Evolutionary conservation across 1,284 basidiomycete species (phyloP).

Genomic region (Naganishia sp.): DNA sequence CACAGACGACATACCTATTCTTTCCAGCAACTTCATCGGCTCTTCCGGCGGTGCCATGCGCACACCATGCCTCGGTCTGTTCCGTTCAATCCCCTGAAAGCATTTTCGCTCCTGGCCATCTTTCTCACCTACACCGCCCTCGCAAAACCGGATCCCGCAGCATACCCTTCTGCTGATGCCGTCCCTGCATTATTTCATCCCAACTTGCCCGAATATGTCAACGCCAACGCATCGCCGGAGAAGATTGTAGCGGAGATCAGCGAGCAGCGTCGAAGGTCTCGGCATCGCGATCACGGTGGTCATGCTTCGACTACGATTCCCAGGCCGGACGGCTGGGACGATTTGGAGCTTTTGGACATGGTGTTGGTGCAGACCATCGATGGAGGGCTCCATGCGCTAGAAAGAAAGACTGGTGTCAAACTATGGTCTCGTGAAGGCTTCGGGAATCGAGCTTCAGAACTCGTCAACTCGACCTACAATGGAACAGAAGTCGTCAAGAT

Average conservation of each 20-base stretch:
- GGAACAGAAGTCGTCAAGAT: constrained; percentile 36
- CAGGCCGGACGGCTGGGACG: constrained; percentile 33
- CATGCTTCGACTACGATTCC: not conserved
- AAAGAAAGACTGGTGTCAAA: constrained; percentile 43
- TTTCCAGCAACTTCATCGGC: not conserved
- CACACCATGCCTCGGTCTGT: constrained; percentile 13
- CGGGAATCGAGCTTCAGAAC: constrained; percentile 40
- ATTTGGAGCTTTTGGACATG: constrained; percentile 51
- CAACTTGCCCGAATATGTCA: constrained; percentile 10
- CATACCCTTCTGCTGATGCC: constrained; percentile 24
- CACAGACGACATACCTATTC: not conserved
- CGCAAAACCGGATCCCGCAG: constrained; percentile 5
- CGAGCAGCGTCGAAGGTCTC: constrained; percentile 6
- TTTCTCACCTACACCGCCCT: constrained; percentile 1
- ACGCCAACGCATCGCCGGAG: constrained; percentile 7
- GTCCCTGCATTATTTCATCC: constrained; percentile 31
- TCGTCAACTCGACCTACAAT: constrained; percentile 34
- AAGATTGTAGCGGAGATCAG: constrained; percentile 9
- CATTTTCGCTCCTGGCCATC: constrained; percentile 21
- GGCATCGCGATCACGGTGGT: constrained; percentile 11
- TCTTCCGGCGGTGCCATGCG: constrained; percentile 9
- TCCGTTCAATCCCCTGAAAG: constrained; percentile 6
- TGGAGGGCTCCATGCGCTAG: constrained; percentile 52
- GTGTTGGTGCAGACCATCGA: constrained; percentile 53
- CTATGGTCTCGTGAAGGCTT: constrained; percentile 37